These are phyloP conservation scores for Dillenia suffruticosa DNA, from an alignment of 164 flowering plant genomes.

Conservation along the genomic window DNA sequence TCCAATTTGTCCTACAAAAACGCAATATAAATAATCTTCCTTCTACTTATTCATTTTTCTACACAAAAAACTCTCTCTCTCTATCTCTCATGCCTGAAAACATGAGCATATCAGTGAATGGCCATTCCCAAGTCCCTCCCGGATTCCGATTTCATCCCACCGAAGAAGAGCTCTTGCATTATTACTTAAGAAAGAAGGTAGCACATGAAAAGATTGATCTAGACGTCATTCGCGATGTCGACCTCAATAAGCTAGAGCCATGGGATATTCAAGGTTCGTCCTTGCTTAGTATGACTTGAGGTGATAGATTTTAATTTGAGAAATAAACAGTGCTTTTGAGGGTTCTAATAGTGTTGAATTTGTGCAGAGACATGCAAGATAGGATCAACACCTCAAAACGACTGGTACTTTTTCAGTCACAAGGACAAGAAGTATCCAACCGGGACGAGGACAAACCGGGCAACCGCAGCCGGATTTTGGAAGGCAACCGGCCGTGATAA, in stretches of 20 bases:
- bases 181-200: conserved; percentile 17
- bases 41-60: no score
- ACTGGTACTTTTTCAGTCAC: conserved; percentile 24
- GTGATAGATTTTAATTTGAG: no score
- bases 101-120: conserved; percentile 17
- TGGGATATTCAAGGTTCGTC: conserved; percentile 18
- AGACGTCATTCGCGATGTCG: conserved; percentile 16
- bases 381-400: conserved; percentile 15
- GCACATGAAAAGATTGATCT: conserved; percentile 14
- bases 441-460: conserved; percentile 21
- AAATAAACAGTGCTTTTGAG: no score
- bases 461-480: conserved; percentile 24
- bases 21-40: no score
- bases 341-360: no score
- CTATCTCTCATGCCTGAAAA: not conserved
- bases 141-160: conserved; percentile 20
- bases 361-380: conserved; percentile 17
- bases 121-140: conserved; percentile 17
- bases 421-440: conserved; percentile 22
- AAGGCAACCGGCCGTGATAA: conserved; percentile 28
- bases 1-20: no score
- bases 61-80: no score
- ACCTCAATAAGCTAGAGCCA: conserved; percentile 18
- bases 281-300: not conserved
- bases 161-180: conserved; percentile 17